Evolutionary conservation across 371 early-diverging fungal species (phyloP).

Genomic region (Entomophthora muscae): DNA sequence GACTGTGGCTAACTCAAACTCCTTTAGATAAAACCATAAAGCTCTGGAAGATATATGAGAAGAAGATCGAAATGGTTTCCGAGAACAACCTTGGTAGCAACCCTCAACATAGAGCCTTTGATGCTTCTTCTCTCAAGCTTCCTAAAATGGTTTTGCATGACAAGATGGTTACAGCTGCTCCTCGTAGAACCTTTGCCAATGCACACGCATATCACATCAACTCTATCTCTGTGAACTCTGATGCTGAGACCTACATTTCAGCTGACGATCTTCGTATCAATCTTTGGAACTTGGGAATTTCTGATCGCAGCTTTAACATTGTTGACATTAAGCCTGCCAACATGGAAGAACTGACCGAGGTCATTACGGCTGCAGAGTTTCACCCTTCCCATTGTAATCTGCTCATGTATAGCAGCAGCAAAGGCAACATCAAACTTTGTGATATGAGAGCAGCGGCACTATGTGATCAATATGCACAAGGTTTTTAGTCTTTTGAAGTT

Average conservation of each 20-base stretch:
- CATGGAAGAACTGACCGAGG: constrained; percentile 97
- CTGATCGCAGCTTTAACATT: constrained; percentile 96
- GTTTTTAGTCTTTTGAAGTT: constrained; percentile 20
- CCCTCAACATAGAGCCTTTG: constrained; percentile 23
- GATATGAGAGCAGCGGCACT: constrained; percentile 93
- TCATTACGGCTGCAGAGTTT: constrained; percentile 98
- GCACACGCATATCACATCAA: constrained; percentile 99
- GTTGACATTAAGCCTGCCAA: constrained; percentile 98
- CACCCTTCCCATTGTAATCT: constrained; percentile 87
- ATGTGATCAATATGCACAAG: constrained; percentile 82
- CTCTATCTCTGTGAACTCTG: constrained; percentile 95
- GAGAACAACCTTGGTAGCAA: constrained; percentile 65
- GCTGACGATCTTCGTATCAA: constrained; percentile 98
- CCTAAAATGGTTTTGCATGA: constrained; percentile 86
- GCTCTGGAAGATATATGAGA: constrained; percentile 97
- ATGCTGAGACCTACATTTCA: constrained; percentile 90
- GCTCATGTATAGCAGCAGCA: constrained; percentile 97
- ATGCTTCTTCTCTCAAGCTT: constrained; percentile 33
- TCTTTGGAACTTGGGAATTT: constrained; percentile 91
- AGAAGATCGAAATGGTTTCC: constrained; percentile 78
- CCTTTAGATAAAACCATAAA: constrained; percentile 92
- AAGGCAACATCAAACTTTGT: constrained; percentile 89
- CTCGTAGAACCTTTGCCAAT: constrained; percentile 88
- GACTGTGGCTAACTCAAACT: not conserved
- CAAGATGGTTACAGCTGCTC: constrained; percentile 85